Base-by-base conservation (phyloP, 345 rosid species). In the Brassica nigra region DNA sequence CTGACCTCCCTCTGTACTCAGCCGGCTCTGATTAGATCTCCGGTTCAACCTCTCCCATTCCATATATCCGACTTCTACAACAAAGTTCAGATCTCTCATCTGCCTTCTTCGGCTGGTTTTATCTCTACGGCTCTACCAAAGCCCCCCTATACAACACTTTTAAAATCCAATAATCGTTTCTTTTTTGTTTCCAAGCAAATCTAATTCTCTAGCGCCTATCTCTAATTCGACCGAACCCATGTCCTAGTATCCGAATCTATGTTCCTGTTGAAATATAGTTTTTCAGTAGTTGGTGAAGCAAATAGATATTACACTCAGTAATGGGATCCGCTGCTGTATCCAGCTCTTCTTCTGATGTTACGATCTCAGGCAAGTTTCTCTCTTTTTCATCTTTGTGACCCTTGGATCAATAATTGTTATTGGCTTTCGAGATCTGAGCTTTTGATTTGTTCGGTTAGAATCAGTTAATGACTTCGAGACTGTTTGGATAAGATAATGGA, bases 291-390 rank as follows among this genome's bases (percentile, higher is more conserved):
- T 80, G 47, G 72, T 80, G 33, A 62, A 37, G 54, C 52, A 52
- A 23, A 9, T 14, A 37, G 44, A 37, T 10, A 8, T 10, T 11
- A 36, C 31, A 33, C 5, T 47, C 31, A 68, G 27, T 15, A 0
- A 80, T 80, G 83, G 83, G 83, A 69, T 62, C 83, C 49, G 79
- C 83, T 7, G 66, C 54, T 0, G 52, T 18, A 1, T 52, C 75
- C 0, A 74, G 12, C 58, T 75, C 83, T 70, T 80, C 83, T 75
- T 63, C 76, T 39, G 80, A 80, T 80, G 57, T 44, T 54, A 73
- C 76, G 27, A 71, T 80, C 80, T 76, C 83, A 70, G 83, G 83
- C 66, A 4, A 70, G 73, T 81, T 66, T 71, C 80, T 58, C 12
- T 15, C 12, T 23, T 23, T 23, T 15, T 54, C 16, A 23, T 23